These are phyloP conservation scores for Claviceps sp. DNA, from an alignment of 2,329 filamentous ascomycete species.

Conservation along the genomic window DNA sequence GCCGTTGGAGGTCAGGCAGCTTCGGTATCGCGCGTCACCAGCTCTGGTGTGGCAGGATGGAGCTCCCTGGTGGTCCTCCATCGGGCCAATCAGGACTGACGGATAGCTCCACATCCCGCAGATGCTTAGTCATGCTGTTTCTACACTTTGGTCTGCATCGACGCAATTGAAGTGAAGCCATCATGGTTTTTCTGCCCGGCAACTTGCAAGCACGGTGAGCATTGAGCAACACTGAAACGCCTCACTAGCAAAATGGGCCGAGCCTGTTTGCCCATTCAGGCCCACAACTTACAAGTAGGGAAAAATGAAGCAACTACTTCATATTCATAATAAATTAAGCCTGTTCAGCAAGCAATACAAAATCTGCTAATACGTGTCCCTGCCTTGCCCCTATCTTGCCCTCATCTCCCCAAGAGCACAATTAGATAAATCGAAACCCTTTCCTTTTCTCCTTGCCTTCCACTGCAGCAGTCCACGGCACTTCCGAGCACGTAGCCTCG, in stretches of 20 bases:
- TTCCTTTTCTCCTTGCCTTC: background rate
- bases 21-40: slow-evolving; percentile 29
- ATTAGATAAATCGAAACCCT: background rate
- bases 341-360: slow-evolving; percentile 5
- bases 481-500: background rate
- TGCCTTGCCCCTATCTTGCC: background rate
- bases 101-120: background rate
- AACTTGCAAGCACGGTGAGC: no score
- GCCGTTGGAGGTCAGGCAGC: slow-evolving; percentile 24
- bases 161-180: no score
- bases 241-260: no score
- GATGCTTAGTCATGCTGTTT: background rate
- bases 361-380: background rate
- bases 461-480: background rate
- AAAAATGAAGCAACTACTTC: background rate
- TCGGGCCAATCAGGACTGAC: background rate
- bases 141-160: slow-evolving; percentile 1
- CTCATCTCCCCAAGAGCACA: background rate
- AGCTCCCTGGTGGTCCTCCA: background rate
- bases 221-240: no score
- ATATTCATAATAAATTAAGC: background rate
- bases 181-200: no score
- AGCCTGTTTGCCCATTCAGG: background rate
- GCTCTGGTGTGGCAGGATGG: background rate
- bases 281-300: background rate